Base-by-base conservation (phyloP, 1,284 basidiomycete genomes). In the Cryptococcus deneoformans region DNA sequence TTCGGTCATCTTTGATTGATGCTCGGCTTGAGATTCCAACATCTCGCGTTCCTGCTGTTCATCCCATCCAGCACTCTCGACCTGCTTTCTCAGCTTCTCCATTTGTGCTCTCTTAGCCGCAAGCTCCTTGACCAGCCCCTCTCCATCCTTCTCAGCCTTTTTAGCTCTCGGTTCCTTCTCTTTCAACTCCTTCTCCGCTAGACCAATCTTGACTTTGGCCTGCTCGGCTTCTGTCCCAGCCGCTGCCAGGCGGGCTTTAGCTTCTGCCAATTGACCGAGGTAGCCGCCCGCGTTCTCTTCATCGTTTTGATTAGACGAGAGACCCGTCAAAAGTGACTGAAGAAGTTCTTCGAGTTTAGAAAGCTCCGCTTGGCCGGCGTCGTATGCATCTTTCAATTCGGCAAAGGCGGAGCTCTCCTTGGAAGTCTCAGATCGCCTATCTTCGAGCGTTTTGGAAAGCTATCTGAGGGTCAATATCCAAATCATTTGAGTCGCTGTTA, bases 181-280 rank as follows among this genome's bases (percentile, higher is more conserved):
- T 64, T 86, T 87, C 58, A 97, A 77, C 74, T 97, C 93, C 66
- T 87, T 87, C 76, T 91, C 84, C 42, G 84, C 82, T 82, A 94
- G 88, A 0, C 79, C 83, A 44, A 96, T 85, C 72, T 89, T 88
- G 50, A 88, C 82, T 56, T 86, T 86, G 60, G 83, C 84, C 71
- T 96, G 92, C 70, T 96, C 87, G 57, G 92, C 89, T 69, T 95
- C 92, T 0, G 92, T 88, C 6, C 83, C 80, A 0, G 88, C 88
- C 46, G 90, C 87, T 0, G 91, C 86, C 1, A 89, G 80, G 8
- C 86, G 84, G 1, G 85, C 85, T 62, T 86, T 86, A 0, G 93
- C 91, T n/a, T 90, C 87, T 2, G 93, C 90, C 34, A 99, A 84
- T 73, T 97, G 93, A 35, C 94, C 96, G 85, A 98, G 88, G 77